These are phyloP conservation scores for Ophiostoma tasmaniense DNA, from an alignment of 2,329 filamentous ascomycete species.

Conservation along the genomic window DNA sequence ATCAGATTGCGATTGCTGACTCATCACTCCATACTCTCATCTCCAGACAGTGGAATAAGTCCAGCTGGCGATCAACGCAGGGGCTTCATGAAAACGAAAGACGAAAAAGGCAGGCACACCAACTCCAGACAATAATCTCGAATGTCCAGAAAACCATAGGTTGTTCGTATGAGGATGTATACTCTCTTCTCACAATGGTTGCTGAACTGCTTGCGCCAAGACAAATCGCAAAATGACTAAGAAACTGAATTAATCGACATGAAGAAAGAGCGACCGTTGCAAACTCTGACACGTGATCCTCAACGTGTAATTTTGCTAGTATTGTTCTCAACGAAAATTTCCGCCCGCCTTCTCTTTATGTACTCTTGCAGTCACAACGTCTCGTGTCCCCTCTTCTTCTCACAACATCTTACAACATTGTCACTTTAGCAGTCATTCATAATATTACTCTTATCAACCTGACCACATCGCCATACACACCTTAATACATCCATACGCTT, in stretches of 20 bases:
- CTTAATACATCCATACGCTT: too few relatives aligned
- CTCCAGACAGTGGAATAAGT: neutral
- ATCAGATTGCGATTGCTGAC: neutral
- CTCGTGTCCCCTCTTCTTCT: neutral
- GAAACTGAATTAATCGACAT: neutral
- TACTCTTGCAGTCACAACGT: neutral
- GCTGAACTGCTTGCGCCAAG: neutral
- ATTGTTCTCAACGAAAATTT: slow-evolving; percentile 6
- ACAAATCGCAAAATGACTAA: neutral
- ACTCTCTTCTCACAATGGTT: neutral
- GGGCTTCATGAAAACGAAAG: neutral
- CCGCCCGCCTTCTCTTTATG: neutral
- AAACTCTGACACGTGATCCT: slow-evolving; percentile 3
- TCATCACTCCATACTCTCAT: neutral
- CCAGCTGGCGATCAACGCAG: neutral
- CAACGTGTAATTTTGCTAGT: slow-evolving; percentile 1
- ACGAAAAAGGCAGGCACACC: neutral
- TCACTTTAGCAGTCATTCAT: neutral
- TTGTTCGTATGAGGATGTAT: neutral
- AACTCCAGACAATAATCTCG: neutral
- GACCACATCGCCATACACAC: neutral
- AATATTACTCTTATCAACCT: neutral
- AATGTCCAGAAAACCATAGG: neutral
- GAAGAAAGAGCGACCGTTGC: neutral
- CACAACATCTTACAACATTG: neutral